Evolutionary conservation across 1,284 basidiomycete genomes (phyloP).

Genomic region (Sparassis latifolia): DNA sequence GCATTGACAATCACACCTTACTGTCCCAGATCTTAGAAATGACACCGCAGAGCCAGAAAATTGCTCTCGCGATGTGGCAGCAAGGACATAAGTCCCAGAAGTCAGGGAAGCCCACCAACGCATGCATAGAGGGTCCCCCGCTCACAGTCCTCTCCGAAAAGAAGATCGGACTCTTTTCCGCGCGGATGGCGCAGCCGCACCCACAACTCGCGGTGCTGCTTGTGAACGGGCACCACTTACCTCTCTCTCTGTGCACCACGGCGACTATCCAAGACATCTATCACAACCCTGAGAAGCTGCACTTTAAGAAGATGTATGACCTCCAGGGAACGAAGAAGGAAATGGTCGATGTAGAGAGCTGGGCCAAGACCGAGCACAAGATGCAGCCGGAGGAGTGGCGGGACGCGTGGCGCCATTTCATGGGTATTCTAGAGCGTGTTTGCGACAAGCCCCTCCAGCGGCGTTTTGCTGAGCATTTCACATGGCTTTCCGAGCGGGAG

Average conservation of each 20-base stretch:
- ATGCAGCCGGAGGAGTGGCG: conserved; percentile 6
- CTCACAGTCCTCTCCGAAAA: too few relatives aligned
- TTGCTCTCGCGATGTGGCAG: too few relatives aligned
- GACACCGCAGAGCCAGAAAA: too few relatives aligned
- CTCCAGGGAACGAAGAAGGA: background rate
- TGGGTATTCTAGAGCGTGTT: background rate
- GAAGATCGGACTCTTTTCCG: too few relatives aligned
- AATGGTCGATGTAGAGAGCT: background rate
- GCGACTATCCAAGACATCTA: background rate
- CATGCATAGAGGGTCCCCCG: too few relatives aligned
- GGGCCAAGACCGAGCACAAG: background rate
- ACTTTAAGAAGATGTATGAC: background rate
- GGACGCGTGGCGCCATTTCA: conserved; percentile 5
- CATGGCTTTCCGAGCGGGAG: background rate
- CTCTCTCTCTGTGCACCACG: background rate
- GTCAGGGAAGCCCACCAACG: too few relatives aligned
- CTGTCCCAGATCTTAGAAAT: too few relatives aligned
- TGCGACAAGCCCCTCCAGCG: background rate
- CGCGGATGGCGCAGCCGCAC: too few relatives aligned
- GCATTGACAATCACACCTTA: too few relatives aligned
- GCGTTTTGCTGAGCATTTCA: conserved; percentile 2
- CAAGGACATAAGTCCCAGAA: too few relatives aligned
- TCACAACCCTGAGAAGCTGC: background rate
- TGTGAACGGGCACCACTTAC: background rate
- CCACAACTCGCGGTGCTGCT: background rate